Conservation (phyloP, 2,329 filamentous ascomycete species). For the Penicillium sp. region DNA sequence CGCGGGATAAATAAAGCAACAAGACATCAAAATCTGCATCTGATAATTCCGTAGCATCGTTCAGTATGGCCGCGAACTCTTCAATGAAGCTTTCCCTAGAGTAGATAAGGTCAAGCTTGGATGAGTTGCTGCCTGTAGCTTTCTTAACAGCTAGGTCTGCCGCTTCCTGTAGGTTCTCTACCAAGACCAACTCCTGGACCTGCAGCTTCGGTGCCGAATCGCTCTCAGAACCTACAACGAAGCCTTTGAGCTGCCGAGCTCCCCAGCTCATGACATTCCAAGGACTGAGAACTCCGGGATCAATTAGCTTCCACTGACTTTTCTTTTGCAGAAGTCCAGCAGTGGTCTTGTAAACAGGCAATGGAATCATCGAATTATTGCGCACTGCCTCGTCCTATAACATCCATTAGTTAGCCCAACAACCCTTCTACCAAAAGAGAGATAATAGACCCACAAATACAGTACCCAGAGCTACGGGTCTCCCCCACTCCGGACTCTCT, state of each 20-base stretch:
- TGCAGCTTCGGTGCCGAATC: slow-evolving; percentile 37
- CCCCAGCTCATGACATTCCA: slow-evolving; percentile 75
- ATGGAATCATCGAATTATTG: slow-evolving; percentile 66
- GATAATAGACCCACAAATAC: slow-evolving; percentile 56
- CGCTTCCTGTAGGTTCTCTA: slow-evolving; percentile 57
- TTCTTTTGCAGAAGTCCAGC: slow-evolving; percentile 69
- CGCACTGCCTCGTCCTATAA: slow-evolving; percentile 65
- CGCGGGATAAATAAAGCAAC: slow-evolving; percentile 67
- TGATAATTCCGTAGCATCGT: slow-evolving; percentile 53
- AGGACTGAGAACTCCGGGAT: slow-evolving; percentile 52
- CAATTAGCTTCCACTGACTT: slow-evolving; percentile 59
- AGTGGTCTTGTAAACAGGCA: slow-evolving; percentile 64
- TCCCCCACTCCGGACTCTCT: slow-evolving; percentile 73
- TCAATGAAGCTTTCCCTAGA: slow-evolving; percentile 63
- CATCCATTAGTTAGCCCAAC: background rate
- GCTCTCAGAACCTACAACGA: slow-evolving; percentile 48
- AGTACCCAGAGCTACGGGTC: slow-evolving; percentile 74
- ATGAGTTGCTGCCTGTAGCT: slow-evolving; percentile 45
- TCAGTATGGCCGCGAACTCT: slow-evolving; percentile 55
- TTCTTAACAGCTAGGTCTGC: slow-evolving; percentile 55
- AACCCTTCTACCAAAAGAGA: background rate
- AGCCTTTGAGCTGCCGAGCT: slow-evolving; percentile 62
- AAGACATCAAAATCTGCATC: slow-evolving; percentile 67
- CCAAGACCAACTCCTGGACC: slow-evolving; percentile 46
- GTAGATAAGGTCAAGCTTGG: slow-evolving; percentile 64